Evolutionary conservation across 1,284 basidiomycete species (phyloP).

Genomic region (Taiwanofungus camphoratus): DNA sequence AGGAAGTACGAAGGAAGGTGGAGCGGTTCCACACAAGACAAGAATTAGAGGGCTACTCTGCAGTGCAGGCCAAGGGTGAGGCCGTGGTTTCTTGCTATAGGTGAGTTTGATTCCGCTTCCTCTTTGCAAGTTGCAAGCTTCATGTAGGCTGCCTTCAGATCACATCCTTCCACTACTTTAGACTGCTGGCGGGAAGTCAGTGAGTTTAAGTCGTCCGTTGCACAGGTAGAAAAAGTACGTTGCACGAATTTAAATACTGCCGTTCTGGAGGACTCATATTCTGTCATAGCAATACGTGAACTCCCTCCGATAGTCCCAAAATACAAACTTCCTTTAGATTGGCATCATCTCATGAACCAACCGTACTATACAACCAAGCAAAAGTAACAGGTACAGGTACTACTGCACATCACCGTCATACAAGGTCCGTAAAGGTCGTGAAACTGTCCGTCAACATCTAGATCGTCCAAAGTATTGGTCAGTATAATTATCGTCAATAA

Average conservation of each 20-base stretch:
- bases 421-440: conserved; percentile 1
- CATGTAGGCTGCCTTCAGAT: conserved; percentile 34
- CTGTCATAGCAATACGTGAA: conserved; percentile 46
- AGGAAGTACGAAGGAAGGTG: conserved; percentile 65
- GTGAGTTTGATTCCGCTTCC: conserved; percentile 35
- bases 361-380: conserved; percentile 1
- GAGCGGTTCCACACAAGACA: conserved; percentile 64
- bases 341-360: not conserved
- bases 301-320: conserved; percentile 39
- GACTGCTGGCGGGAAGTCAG: conserved; percentile 75
- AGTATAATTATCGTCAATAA: not conserved
- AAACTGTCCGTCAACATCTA: conserved; percentile 2
- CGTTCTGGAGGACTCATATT: conserved; percentile 15
- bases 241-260: not conserved
- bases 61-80: conserved; percentile 51
- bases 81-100: conserved; percentile 69
- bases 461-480: not conserved
- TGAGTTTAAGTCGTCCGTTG: conserved; percentile 69
- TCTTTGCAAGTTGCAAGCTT: conserved; percentile 3
- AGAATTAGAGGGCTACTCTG: conserved; percentile 48
- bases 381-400: conserved; percentile 1
- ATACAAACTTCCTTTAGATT: not conserved
- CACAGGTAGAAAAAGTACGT: conserved; percentile 56
- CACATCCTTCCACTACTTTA: conserved; percentile 52
- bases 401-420: not conserved